Conservation (phyloP, 1,284 basidiomycete species). For the Porogramme epimiltina region DNA sequence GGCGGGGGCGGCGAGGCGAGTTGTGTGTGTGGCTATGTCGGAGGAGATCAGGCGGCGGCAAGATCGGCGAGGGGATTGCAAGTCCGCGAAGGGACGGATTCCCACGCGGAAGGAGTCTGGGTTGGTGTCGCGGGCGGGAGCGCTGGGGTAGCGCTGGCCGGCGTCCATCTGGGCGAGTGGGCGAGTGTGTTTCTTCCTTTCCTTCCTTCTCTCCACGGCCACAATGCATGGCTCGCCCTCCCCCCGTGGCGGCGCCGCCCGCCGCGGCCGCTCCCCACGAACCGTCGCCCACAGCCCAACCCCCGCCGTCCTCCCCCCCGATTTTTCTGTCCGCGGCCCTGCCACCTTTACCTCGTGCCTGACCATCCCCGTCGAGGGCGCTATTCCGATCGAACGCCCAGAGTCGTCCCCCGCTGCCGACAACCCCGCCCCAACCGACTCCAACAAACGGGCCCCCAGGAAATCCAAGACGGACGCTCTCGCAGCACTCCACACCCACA, state of each 20-base stretch:
- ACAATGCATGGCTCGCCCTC: constrained; percentile 30
- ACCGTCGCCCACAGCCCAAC: constrained; percentile 41
- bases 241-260: constrained; percentile 56
- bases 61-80: constrained; percentile 25
- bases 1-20: background rate
- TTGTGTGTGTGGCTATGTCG: constrained; percentile 23
- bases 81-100: constrained; percentile 25
- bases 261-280: constrained; percentile 57
- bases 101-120: constrained; percentile 29
- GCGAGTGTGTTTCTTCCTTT: constrained; percentile 18
- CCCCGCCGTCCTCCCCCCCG: constrained; percentile 31
- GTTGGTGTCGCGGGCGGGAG: too few relatives aligned
- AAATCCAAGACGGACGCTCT: constrained; percentile 87
- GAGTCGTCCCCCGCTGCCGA: constrained; percentile 19
- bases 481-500: constrained; percentile 70
- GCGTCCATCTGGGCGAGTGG: constrained; percentile 18
- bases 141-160: constrained; percentile 23
- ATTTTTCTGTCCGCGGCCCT: constrained; percentile 43
- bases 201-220: constrained; percentile 26
- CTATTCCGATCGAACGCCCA: constrained; percentile 48
- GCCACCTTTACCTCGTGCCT: constrained; percentile 65
- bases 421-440: constrained; percentile 29
- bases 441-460: constrained; percentile 69
- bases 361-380: constrained; percentile 67
- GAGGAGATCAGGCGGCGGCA: constrained; percentile 26